These are phyloP conservation scores for Pistacia vera DNA, from an alignment of 345 rosid genomes.

Conservation along the genomic window DNA sequence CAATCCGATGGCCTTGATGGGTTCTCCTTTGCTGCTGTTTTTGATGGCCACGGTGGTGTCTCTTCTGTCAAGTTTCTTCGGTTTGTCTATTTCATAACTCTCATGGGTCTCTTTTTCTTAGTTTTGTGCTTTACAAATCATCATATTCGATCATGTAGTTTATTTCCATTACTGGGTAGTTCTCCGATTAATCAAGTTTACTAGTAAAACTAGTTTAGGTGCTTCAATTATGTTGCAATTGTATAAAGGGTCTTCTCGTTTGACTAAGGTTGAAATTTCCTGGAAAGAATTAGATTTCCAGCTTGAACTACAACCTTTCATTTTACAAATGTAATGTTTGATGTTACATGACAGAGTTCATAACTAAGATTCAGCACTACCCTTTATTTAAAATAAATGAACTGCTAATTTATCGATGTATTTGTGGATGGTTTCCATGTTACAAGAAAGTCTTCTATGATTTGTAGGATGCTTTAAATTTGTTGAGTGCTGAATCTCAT, in stretches of 20 bases:
- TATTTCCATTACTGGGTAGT: neutral
- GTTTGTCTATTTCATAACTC: constrained; percentile 20
- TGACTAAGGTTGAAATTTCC: no score
- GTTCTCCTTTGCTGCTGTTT: constrained; percentile 87
- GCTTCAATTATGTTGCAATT: no score
- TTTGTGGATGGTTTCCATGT: neutral
- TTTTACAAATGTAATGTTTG: no score
- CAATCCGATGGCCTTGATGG: constrained; percentile 74
- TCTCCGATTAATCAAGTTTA: no score
- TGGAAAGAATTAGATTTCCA: no score
- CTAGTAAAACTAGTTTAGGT: no score
- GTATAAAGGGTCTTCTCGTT: no score
- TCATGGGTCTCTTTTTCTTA: neutral
- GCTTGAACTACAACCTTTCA: no score
- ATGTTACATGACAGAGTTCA: no score
- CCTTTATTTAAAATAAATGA: neutral
- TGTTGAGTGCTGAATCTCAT: neutral
- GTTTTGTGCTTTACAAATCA: neutral
- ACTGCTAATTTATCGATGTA: neutral
- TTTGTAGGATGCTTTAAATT: neutral
- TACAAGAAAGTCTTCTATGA: neutral
- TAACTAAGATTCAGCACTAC: neutral
- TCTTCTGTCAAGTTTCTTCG: constrained; percentile 79
- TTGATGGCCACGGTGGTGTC: constrained; percentile 90
- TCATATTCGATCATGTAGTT: neutral